Evolutionary conservation across 2,329 filamentous ascomycete genomes (phyloP), one percentile per base, ranked within the genome.

Genomic region (Penicillium sp.): DNA sequence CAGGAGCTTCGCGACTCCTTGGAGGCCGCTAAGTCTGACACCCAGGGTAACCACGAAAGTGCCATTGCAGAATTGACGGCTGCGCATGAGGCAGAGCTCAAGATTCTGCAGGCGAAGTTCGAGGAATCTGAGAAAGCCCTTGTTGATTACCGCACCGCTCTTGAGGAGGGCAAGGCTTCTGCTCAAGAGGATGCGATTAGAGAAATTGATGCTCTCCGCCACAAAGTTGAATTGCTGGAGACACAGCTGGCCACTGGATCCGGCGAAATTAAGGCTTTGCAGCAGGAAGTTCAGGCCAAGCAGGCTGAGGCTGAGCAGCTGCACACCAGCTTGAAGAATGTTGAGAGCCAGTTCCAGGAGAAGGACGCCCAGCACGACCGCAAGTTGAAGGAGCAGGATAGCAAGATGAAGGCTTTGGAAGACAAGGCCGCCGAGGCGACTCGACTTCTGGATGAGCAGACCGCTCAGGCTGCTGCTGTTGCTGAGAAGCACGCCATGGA

Each of bases 261-360:
- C 10, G 62, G 61, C 38, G 60, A 72, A 56, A 68, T 73, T 53
- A 64, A 71, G 52, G 59, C 67, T 29, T 59, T 73, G 23, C 62
- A 74, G 47, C 61, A 62, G 34, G 62, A 69, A 42, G 62, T 75
- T 26, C 65, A 70, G 24, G 60, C 53, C 53, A 73, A 73, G 51
- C 65, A 73, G 18, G 60, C 67, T 23, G 67, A 74, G 53, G 70
- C 70, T 1, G 67, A 70, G 41, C 63, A 64, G 9, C 61, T 77
- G 8, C 69, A 74, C 47, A 67, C 70, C 42, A 72, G 64, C 16
- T 57, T 76, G 41, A 59, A 67, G 45, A 61, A 68, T 6, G 62
- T 73, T 7, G 71, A 75, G 51, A 60, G 62, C n/a, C 66, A 73
- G 56, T 59, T 61, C 15, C 69, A 73, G 55, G 61, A 64, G n/a